Evolutionary conservation across 148 eudicot genomes (phyloP), one percentile per base, ranked within the genome.

Genomic region (Chenopodium suecicum): DNA sequence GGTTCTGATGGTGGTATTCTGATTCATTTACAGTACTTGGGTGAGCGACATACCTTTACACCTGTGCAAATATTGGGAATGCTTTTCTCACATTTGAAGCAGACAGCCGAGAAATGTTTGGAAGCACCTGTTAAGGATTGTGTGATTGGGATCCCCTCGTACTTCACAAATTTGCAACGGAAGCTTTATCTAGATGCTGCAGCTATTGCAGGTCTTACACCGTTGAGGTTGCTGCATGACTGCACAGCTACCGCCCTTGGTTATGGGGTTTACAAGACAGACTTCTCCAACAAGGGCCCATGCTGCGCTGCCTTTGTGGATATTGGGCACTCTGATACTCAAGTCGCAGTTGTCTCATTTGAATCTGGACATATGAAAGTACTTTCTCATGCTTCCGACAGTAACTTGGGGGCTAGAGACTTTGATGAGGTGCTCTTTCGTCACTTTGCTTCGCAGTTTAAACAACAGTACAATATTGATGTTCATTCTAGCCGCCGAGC

Each of bases 201-300:
- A 14, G 77, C 77, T 44, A 91, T 94, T 82, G 93, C 92, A 31
- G 98, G 95, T 25, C 83, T 96, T 80, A 91, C 78, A 73, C 92
- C 93, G 1, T 63, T 92, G 77, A 86, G 94, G 80, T 89, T 96
- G 88, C 87, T 96, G 93, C 99, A 94, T 79, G 99, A 96, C 50
- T 89, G 99, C 81, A 90, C 98, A 44, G 98, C 99, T 76, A 92
- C 90, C 81, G 99, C 95, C 22, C 89, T 96, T 75, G 98, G 95
- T 76, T 96, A 94, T 85, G 99, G 99, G 44, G 90, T 96, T 48
- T 96, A 96, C 90, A 94, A 88, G 84, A 88, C 90, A 46, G 98
- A 88, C 58, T 86, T 86, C 41, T 82, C 84, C 19, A 84, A 72
- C 34, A 68, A 84, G 4, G 91, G 90, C 16, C 82, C 83, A 8